A percentile compares a stretch with the other conserved stretches of the same genome.
phyloP scores from a whole-genome alignment of 345 rosid genomes.

The Lepidium aucheri region DNA sequence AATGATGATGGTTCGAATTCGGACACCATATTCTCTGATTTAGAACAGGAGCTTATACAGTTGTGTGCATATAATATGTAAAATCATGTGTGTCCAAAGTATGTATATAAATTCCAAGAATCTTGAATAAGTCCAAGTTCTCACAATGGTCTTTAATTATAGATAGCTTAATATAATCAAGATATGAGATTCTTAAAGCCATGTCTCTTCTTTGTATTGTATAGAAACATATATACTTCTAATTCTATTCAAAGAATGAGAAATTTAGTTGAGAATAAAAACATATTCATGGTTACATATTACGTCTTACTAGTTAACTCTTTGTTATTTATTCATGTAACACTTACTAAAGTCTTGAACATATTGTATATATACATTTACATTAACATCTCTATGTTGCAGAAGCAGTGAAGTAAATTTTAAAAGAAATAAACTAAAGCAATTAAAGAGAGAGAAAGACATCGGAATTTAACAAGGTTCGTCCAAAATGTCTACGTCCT shows the following conservation, averaged over 20 bases:
- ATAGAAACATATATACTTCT: conserved; percentile 16
- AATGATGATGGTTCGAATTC: conserved; percentile 35
- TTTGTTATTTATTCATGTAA: not conserved
- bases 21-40: conserved; percentile 48
- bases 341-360: not conserved
- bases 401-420: too few species aligned
- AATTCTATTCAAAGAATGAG: conserved; percentile 7
- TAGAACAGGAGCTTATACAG: conserved; percentile 58
- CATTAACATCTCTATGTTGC: too few species aligned
- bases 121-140: conserved; percentile 7
- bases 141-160: conserved; percentile 9
- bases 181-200: conserved; percentile 2
- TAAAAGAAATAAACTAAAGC: too few species aligned
- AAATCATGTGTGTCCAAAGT: conserved; percentile 11
- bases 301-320: not conserved
- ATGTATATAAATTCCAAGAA: conserved; percentile 15
- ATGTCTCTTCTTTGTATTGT: conserved; percentile 6
- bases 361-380: not conserved
- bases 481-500: too few species aligned
- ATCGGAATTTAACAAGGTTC: too few species aligned
- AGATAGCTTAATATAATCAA: conserved; percentile 24
- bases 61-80: conserved; percentile 25
- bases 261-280: not conserved
- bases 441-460: too few species aligned
- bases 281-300: not conserved